phyloP scores from a whole-genome alignment of 2,329 filamentous ascomycete species.

The Mycosphaerella arachidis region DNA sequence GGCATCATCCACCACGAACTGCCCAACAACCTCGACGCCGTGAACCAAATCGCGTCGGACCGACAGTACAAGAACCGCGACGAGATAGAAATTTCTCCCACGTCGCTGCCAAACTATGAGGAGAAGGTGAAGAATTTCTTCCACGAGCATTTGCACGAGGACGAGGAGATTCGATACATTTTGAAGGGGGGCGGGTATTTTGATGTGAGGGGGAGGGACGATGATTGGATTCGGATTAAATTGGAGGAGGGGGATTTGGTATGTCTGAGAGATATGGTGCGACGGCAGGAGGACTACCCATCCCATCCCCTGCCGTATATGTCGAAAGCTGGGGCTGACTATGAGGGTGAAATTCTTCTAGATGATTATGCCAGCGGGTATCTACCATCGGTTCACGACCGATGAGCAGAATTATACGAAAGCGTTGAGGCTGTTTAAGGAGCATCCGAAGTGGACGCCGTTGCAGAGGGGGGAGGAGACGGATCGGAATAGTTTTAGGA shows the following conservation, averaged over 20 bases:
- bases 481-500: conserved; percentile 71
- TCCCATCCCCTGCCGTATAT: too few species aligned
- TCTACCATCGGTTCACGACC: conserved; percentile 96
- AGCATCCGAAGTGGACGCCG: conserved; percentile 97
- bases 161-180: conserved; percentile 97
- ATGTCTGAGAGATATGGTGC: too few species aligned
- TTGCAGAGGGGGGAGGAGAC: conserved; percentile 75
- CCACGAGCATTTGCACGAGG: conserved; percentile 91
- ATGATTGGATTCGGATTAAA: conserved; percentile 83
- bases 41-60: conserved; percentile 68
- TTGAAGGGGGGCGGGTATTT: conserved; percentile 86
- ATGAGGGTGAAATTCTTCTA: too few species aligned
- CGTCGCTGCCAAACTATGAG: conserved; percentile 82
- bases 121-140: conserved; percentile 93
- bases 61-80: conserved; percentile 93
- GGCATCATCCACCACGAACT: conserved; percentile 77
- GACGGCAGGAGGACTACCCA: too few species aligned
- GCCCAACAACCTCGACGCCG: conserved; percentile 56
- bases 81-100: conserved; percentile 81
- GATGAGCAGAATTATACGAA: conserved; percentile 89
- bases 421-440: conserved; percentile 95
- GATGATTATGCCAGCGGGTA: conserved; percentile 87
- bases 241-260: conserved; percentile 77
- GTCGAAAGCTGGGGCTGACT: too few species aligned
- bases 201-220: conserved; percentile 76